Percentiles rank a stretch among this genome's conserved stretches.
Evolutionary conservation across 345 rosid genomes (phyloP).

Genomic region (Citrus reticulata): DNA sequence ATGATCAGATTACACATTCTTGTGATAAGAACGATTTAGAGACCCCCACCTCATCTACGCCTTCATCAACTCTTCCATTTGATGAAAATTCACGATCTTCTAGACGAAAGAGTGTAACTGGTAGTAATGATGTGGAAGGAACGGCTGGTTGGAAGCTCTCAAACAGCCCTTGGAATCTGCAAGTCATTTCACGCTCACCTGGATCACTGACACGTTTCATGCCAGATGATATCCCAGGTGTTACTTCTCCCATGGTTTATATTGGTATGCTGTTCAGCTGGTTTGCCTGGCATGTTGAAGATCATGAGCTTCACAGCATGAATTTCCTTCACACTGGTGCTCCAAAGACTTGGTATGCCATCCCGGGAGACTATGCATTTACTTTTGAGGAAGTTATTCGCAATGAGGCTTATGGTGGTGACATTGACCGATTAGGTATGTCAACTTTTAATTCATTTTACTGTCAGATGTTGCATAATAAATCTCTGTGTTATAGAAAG

Average conservation of each 20-base stretch:
- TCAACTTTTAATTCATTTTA: neutral
- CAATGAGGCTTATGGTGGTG: conserved; percentile 70
- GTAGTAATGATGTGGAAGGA: conserved; percentile 66
- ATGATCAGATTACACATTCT: conserved; percentile 25
- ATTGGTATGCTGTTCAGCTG: conserved; percentile 99
- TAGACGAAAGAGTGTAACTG: conserved; percentile 40
- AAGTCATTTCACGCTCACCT: conserved; percentile 90
- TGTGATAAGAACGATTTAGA: conserved; percentile 24
- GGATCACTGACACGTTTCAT: conserved; percentile 98
- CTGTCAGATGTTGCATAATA: neutral
- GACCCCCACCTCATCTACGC: conserved; percentile 18
- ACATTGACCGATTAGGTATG: conserved; percentile 78
- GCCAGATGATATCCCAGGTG: conserved; percentile 99
- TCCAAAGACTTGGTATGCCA: conserved; percentile 95
- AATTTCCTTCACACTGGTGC: conserved; percentile 97
- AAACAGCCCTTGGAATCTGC: conserved; percentile 98
- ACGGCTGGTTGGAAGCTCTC: conserved; percentile 99
- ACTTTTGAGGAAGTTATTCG: conserved; percentile 92
- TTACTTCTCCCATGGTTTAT: conserved; percentile 95
- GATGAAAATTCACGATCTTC: conserved; percentile 34
- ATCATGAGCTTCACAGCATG: conserved; percentile 99
- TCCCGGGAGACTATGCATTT: conserved; percentile 86
- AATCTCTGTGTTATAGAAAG: neutral
- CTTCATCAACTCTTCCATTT: conserved; percentile 25
- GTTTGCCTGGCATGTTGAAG: conserved; percentile 99